Percentiles rank a stretch among this genome's conserved stretches.
phyloP scores from a whole-genome alignment of 2,329 filamentous ascomycete genomes.

The Ilyonectria sp. region DNA sequence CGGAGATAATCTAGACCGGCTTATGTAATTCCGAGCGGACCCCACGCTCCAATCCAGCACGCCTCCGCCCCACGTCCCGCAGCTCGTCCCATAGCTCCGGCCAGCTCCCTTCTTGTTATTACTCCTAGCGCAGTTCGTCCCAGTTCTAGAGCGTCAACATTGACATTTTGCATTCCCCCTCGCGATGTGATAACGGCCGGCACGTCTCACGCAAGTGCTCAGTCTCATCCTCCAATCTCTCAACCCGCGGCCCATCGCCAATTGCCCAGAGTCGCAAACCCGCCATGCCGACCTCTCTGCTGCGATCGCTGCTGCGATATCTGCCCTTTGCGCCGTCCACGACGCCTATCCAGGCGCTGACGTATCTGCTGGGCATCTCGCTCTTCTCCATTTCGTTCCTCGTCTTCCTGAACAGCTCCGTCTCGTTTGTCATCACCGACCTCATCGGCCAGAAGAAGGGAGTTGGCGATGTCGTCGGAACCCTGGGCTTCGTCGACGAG shows the following conservation, averaged over 20 bases:
- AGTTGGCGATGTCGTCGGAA: slow-evolving; percentile 87
- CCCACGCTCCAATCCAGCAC: background rate
- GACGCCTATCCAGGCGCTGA: slow-evolving; percentile 74
- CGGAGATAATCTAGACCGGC: background rate
- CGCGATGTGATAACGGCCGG: slow-evolving; percentile 32
- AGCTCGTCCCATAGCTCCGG: slow-evolving; percentile 1
- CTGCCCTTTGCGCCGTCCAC: slow-evolving; percentile 73
- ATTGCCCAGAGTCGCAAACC: background rate
- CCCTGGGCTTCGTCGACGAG: slow-evolving; percentile 88
- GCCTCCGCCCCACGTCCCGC: background rate
- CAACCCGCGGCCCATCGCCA: background rate
- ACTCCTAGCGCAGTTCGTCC: slow-evolving; percentile 5
- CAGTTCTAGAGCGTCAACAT: slow-evolving; percentile 15
- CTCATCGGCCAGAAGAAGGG: slow-evolving; percentile 80
- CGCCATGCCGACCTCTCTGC: slow-evolving; percentile 47
- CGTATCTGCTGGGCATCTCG: slow-evolving; percentile 86
- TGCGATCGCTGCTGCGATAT: slow-evolving; percentile 60
- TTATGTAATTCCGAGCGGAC: slow-evolving; percentile 8
- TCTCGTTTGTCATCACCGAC: slow-evolving; percentile 89
- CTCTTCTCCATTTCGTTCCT: slow-evolving; percentile 92
- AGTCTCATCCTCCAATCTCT: slow-evolving; percentile 1
- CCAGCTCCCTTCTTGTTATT: background rate
- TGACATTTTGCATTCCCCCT: slow-evolving; percentile 11
- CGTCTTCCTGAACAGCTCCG: slow-evolving; percentile 88
- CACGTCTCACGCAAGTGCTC: slow-evolving; percentile 10